Evolutionary conservation across 805 yeast species (phyloP).

Genomic region (Suhomyces sp.): DNA sequence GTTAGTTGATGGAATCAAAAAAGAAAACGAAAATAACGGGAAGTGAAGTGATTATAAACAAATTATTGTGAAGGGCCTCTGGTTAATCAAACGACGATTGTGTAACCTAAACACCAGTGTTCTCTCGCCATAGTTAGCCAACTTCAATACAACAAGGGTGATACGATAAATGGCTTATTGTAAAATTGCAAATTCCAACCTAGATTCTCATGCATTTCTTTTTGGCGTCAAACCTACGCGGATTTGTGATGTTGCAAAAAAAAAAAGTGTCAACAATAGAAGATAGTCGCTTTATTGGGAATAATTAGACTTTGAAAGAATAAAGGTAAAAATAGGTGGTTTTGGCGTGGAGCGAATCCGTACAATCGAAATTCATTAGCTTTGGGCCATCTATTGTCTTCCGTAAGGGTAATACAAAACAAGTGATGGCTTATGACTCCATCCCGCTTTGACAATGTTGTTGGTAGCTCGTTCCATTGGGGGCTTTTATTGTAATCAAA

Average conservation of each 20-base stretch:
- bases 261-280: slow-evolving; percentile 3
- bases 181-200: slow-evolving; percentile 4
- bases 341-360: too few relatives aligned
- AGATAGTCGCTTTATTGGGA: slow-evolving; percentile 1
- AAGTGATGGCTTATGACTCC: too few relatives aligned
- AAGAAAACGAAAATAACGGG: background rate
- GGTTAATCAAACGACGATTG: slow-evolving; percentile 4
- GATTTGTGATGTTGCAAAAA: background rate
- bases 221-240: background rate
- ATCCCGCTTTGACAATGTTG: too few relatives aligned
- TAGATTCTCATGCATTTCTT: background rate
- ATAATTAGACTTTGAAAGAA: background rate
- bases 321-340: too few relatives aligned
- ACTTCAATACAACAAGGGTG: background rate
- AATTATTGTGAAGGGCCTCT: slow-evolving; percentile 1
- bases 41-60: slow-evolving; percentile 4
- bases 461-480: too few relatives aligned
- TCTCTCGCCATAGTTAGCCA: too few relatives aligned
- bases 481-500: too few relatives aligned
- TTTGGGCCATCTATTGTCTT: too few relatives aligned
- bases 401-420: too few relatives aligned
- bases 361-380: too few relatives aligned
- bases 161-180: slow-evolving; percentile 1
- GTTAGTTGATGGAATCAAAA: slow-evolving; percentile 1
- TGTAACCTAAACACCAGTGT: background rate